phyloP scores from a whole-genome alignment of 164 flowering plant species.

The Santalum album region DNA sequence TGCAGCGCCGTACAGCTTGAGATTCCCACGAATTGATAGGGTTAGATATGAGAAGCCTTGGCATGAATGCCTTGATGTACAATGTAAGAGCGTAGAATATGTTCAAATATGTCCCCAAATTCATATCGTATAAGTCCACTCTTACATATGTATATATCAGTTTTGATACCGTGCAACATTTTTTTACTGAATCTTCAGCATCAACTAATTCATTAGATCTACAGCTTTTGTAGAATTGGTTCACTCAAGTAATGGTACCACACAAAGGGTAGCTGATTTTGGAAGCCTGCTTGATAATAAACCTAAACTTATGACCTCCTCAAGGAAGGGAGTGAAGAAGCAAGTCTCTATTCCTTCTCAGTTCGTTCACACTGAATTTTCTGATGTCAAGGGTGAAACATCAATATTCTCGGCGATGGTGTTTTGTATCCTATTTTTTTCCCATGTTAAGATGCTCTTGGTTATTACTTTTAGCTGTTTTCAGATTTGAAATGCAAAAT shows the following conservation, averaged over 20 bases:
- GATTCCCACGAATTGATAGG: constrained; percentile 91
- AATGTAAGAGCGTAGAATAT: constrained; percentile 40
- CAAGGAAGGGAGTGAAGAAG: constrained; percentile 43
- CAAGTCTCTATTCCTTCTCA: constrained; percentile 62
- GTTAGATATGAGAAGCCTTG: constrained; percentile 97
- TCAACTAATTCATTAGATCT: background rate
- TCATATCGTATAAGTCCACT: too few species aligned
- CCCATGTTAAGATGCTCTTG: too few species aligned
- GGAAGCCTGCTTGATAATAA: constrained; percentile 27
- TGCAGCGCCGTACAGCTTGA: constrained; percentile 91
- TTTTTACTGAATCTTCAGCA: background rate
- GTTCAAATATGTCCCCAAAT: background rate
- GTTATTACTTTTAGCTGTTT: too few species aligned
- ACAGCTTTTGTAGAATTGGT: constrained; percentile 83
- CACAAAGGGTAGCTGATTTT: constrained; percentile 35
- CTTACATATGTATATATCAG: background rate
- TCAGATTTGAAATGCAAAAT: too few species aligned
- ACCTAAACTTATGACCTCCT: constrained; percentile 32
- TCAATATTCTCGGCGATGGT: constrained; percentile 64
- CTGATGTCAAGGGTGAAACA: constrained; percentile 55
- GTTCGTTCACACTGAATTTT: constrained; percentile 70
- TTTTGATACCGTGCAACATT: background rate
- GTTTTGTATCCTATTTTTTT: constrained; percentile 84
- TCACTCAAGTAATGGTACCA: constrained; percentile 81
- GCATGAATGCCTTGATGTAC: constrained; percentile 97